Percentiles rank a stretch among this genome's conserved stretches.
These are phyloP conservation scores for Agaricus sinodeliciosus DNA, from an alignment of 768 basidiomycete genomes.

Conservation along the genomic window DNA sequence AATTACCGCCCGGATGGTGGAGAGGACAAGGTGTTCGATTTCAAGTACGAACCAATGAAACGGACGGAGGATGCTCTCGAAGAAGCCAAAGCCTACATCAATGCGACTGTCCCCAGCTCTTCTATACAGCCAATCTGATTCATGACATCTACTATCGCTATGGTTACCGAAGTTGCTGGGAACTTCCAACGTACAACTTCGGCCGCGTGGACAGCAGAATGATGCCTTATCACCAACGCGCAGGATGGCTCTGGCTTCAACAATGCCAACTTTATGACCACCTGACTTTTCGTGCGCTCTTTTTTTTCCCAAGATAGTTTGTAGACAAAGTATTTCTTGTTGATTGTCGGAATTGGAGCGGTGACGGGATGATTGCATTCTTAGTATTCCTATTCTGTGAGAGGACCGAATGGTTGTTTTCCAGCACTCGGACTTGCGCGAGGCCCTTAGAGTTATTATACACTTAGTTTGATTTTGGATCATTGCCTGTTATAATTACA, in stretches of 20 bases:
- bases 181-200: slow-evolving; percentile 99
- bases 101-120: slow-evolving; percentile 83
- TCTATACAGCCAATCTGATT: slow-evolving; percentile 78
- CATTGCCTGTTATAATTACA: too few species aligned
- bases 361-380: too few species aligned
- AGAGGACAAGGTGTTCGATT: slow-evolving; percentile 54
- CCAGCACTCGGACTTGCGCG: too few species aligned
- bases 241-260: slow-evolving; percentile 94
- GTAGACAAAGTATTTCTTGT: too few species aligned
- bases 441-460: too few species aligned
- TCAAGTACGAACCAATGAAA: slow-evolving; percentile 58
- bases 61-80: slow-evolving; percentile 51
- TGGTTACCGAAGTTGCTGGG: slow-evolving; percentile 85
- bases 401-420: too few species aligned
- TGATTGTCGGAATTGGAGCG: too few species aligned
- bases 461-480: too few species aligned
- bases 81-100: slow-evolving; percentile 79
- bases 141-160: slow-evolving; percentile 80
- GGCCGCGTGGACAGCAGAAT: slow-evolving; percentile 75
- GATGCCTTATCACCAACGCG: slow-evolving; percentile 91
- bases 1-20: slow-evolving; percentile 81
- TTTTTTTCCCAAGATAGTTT: too few species aligned
- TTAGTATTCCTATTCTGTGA: too few species aligned
- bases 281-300: too few species aligned
- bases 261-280: slow-evolving; percentile 89